Evolutionary conservation across 345 rosid genomes (phyloP), one percentile per base, ranked within the genome.

Genomic region (Hibiscus trionum): DNA sequence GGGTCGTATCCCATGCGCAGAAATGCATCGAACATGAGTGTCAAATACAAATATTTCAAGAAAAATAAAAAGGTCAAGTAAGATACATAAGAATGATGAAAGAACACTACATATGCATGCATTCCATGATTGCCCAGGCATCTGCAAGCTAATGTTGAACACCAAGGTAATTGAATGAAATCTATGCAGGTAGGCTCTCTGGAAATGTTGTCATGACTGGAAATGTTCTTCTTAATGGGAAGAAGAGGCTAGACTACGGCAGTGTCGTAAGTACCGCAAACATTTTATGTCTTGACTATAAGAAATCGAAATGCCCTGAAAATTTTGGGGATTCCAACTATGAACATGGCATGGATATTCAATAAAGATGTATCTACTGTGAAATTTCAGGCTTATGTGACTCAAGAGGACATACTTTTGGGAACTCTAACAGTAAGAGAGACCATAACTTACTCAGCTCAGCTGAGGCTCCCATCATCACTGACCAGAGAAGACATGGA

Each of bases 391-490:
- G 93, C 93, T 59, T 91, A 88, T 76, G 94, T 91, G 69, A 91
- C 97, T 63, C 94, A 88, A 86, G 97, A 91, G 60, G 86, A 91
- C 64, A 81, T 84, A 50, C 68, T 89, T 57, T 46, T 87, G 73
- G 92, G 94, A 77, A 91, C 97, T 74, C 87, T 91, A 44, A 87
- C 97, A 17, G 90, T 84, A 9, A 85, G 87, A 75, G 97, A 91
- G 82, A 88, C 92, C 62, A 77, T 89, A 61, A 76, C 82, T 58
- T 91, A 86, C 86, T 91, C 97, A 10, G 94, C 94, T 31, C 80
- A 79, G 61, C 53, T 88, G 73, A 86, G 97, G 75, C 91, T 91
- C 52, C 88, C 97, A 46, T 67, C 80, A 72, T 65, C 79, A 62
- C 72, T 86, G 85, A 67, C 80, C 68, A 85, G 81, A 33, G 78